Conservation (phyloP, 2,329 filamentous ascomycete genomes). For the Fusarium praegraminearum region DNA sequence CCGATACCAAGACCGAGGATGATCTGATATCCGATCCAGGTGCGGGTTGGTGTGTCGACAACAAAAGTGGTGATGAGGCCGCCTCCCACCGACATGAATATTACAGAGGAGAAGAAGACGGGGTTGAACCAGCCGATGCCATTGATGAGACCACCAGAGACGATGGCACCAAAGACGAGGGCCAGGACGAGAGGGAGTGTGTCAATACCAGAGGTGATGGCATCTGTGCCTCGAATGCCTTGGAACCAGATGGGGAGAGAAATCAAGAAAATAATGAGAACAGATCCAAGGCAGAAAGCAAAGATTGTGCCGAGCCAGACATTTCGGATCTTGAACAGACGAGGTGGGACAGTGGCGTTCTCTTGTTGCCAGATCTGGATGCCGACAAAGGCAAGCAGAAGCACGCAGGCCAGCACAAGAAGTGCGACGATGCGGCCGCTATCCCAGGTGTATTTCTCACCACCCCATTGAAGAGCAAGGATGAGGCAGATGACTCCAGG, state of each 20-base stretch:
- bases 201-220: constrained; percentile 8
- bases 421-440: constrained; percentile 27
- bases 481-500: constrained; percentile 57
- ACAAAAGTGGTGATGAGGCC: constrained; percentile 11
- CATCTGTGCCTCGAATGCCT: constrained; percentile 6
- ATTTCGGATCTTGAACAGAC: constrained; percentile 14
- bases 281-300: constrained; percentile 14
- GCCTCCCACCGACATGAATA: constrained; percentile 12
- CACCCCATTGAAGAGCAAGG: constrained; percentile 61
- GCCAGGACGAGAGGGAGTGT: constrained; percentile 4
- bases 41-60: background rate
- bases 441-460: constrained; percentile 47
- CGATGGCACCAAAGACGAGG: constrained; percentile 7
- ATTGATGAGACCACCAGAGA: constrained; percentile 14
- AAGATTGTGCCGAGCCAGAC: constrained; percentile 13
- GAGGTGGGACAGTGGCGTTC: constrained; percentile 20
- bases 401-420: constrained; percentile 13
- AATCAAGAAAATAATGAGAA: constrained; percentile 12
- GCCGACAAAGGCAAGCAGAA: constrained; percentile 11
- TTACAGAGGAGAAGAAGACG: constrained; percentile 13
- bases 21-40: constrained; percentile 14
- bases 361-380: constrained; percentile 21
- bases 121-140: constrained; percentile 13
- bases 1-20: constrained; percentile 13
- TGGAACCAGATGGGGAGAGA: constrained; percentile 12